These are phyloP conservation scores for Pichia norvegensis DNA, from an alignment of 1,139 yeast species.

Conservation along the genomic window DNA sequence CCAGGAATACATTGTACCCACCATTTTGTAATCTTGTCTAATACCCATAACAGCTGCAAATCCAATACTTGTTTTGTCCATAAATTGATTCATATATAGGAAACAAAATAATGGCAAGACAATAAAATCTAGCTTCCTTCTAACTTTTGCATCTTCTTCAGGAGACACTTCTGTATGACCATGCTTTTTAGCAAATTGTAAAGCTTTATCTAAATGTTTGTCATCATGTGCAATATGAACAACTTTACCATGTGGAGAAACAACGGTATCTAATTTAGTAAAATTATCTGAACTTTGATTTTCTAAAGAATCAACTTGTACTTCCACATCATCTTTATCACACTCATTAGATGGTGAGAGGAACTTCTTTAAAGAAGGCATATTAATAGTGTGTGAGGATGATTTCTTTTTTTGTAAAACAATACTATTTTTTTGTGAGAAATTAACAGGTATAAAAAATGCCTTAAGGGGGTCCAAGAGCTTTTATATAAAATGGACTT, in stretches of 20 bases:
- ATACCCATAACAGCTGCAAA: slow-evolving; percentile 55
- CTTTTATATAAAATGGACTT: no score
- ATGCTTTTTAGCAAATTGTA: slow-evolving; percentile 19
- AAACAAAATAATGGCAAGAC: slow-evolving; percentile 48
- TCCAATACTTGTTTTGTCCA: slow-evolving; percentile 54
- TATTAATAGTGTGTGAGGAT: background rate
- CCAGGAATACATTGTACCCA: slow-evolving; percentile 49
- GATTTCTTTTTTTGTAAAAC: background rate
- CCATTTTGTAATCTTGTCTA: slow-evolving; percentile 40
- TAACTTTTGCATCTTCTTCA: slow-evolving; percentile 21
- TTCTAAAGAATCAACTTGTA: slow-evolving; percentile 26
- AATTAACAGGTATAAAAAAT: no score
- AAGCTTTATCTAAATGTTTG: slow-evolving; percentile 14
- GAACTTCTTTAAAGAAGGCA: background rate
- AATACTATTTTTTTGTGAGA: background rate
- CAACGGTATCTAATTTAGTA: slow-evolving; percentile 18
- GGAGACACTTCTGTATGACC: slow-evolving; percentile 25
- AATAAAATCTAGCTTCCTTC: slow-evolving; percentile 44
- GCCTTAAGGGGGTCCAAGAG: no score
- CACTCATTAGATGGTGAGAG: background rate
- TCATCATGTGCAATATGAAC: slow-evolving; percentile 28
- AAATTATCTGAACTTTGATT: slow-evolving; percentile 31
- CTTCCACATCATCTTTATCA: slow-evolving; percentile 14
- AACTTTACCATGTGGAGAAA: slow-evolving; percentile 31
- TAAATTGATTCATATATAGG: slow-evolving; percentile 48